These are phyloP conservation scores for Adansonia grandidieri DNA, from an alignment of 441 rosid genomes.

Conservation along the genomic window DNA sequence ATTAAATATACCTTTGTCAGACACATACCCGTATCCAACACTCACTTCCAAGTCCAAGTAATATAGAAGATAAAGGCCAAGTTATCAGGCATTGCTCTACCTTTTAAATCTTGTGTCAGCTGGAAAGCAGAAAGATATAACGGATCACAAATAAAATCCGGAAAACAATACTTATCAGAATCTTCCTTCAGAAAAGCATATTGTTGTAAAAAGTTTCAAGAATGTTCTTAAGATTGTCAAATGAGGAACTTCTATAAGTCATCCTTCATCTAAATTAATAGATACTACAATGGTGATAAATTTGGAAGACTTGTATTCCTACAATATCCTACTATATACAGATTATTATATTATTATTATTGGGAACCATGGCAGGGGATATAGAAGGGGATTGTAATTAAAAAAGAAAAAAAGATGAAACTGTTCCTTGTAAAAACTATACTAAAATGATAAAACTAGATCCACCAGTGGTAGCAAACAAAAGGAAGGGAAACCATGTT, in stretches of 20 bases:
- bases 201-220: neutral
- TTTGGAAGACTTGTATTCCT: neutral
- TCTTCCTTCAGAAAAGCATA: neutral
- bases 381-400: neutral
- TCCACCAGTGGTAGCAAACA: conserved; percentile 13
- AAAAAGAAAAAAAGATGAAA: neutral
- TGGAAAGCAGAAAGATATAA: neutral
- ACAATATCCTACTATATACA: conserved; percentile 1
- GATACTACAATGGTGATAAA: neutral
- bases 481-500: conserved; percentile 14
- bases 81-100: neutral
- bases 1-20: too few relatives aligned
- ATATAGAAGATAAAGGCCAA: neutral
- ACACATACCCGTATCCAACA: too few relatives aligned
- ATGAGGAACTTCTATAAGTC: neutral
- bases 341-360: neutral
- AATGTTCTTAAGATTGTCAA: neutral
- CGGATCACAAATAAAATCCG: neutral
- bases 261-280: neutral
- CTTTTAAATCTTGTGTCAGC: neutral
- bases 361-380: neutral
- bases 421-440: neutral
- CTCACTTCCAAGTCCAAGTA: too few relatives aligned
- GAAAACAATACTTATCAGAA: neutral
- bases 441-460: conserved; percentile 13